Conservation (phyloP, 805 yeast species). For the Teunomyces kruisii region DNA sequence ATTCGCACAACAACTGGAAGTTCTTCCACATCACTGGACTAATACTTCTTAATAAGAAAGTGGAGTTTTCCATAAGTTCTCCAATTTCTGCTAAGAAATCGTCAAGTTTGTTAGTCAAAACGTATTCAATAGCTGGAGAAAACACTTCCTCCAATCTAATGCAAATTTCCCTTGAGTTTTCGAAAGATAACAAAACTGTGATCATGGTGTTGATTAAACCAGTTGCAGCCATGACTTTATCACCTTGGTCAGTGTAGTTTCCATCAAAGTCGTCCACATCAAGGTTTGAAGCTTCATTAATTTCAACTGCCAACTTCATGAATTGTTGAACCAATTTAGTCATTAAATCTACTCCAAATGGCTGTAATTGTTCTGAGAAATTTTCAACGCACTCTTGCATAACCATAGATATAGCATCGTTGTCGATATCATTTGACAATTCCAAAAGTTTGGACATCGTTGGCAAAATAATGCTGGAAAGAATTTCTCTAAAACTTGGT, state of each 20-base stretch:
- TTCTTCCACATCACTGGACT: constrained; percentile 76
- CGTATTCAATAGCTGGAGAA: constrained; percentile 65
- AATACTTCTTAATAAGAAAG: constrained; percentile 35
- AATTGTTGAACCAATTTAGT: constrained; percentile 26
- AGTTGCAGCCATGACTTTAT: constrained; percentile 77
- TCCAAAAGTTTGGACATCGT: constrained; percentile 78
- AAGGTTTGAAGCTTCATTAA: constrained; percentile 52
- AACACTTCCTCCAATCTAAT: constrained; percentile 63
- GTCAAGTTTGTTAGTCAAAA: constrained; percentile 62
- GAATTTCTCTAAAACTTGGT: constrained; percentile 64
- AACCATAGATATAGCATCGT: constrained; percentile 82
- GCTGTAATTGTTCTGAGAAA: constrained; percentile 75
- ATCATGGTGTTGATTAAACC: constrained; percentile 81
- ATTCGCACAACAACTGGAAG: constrained; percentile 46
- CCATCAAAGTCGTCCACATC: constrained; percentile 30
- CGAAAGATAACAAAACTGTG: constrained; percentile 79
- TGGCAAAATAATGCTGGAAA: constrained; percentile 68
- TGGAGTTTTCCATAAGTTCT: constrained; percentile 59
- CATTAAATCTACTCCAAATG: constrained; percentile 29
- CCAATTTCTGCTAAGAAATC: constrained; percentile 77
- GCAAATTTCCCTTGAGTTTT: constrained; percentile 71
- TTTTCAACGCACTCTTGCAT: constrained; percentile 95
- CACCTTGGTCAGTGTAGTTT: constrained; percentile 39
- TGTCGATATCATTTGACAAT: constrained; percentile 77
- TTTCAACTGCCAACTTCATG: constrained; percentile 30